Evolutionary conservation across 1,284 basidiomycete genomes (phyloP).

Genomic region (Pascua guehoae): DNA sequence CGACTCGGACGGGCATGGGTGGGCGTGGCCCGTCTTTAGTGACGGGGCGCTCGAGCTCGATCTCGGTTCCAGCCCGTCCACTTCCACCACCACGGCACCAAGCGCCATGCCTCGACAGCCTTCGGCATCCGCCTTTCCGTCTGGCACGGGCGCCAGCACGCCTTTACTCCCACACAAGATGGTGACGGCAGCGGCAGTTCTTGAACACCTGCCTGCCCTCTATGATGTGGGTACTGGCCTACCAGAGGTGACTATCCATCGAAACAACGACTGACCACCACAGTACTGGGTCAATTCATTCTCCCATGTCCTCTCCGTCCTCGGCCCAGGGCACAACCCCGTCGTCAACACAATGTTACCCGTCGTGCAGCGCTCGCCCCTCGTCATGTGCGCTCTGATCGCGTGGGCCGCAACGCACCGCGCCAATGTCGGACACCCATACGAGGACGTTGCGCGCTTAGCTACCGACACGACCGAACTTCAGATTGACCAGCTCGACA

Average conservation of each 20-base stretch:
- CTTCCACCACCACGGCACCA: slow-evolving; percentile 2
- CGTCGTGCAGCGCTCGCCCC: slow-evolving; percentile 24
- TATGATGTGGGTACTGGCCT: slow-evolving; percentile 12
- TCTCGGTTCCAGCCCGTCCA: slow-evolving; percentile 4
- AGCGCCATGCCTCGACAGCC: not conserved
- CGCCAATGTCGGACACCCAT: slow-evolving; percentile 26
- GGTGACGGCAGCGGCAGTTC: slow-evolving; percentile 19
- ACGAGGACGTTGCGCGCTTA: slow-evolving; percentile 27
- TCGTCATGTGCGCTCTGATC: slow-evolving; percentile 31
- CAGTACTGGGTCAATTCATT: slow-evolving; percentile 35
- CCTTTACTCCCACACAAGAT: slow-evolving; percentile 13
- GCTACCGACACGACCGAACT: slow-evolving; percentile 29
- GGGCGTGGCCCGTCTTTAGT: slow-evolving; percentile 17
- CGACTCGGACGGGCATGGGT: slow-evolving; percentile 11
- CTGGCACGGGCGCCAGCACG: not conserved
- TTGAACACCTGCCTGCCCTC: slow-evolving; percentile 19
- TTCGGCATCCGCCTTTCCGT: slow-evolving; percentile 1
- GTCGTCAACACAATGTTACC: slow-evolving; percentile 26
- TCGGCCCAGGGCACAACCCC: slow-evolving; percentile 27
- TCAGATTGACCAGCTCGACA: slow-evolving; percentile 24
- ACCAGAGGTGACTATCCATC: too few species aligned
- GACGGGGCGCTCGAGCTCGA: slow-evolving; percentile 17
- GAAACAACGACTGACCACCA: not conserved
- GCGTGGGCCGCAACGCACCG: slow-evolving; percentile 33
- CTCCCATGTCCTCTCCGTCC: slow-evolving; percentile 30